Conservation (phyloP, 345 rosid species). For the rapeseed (Brassica napus) region DNA sequence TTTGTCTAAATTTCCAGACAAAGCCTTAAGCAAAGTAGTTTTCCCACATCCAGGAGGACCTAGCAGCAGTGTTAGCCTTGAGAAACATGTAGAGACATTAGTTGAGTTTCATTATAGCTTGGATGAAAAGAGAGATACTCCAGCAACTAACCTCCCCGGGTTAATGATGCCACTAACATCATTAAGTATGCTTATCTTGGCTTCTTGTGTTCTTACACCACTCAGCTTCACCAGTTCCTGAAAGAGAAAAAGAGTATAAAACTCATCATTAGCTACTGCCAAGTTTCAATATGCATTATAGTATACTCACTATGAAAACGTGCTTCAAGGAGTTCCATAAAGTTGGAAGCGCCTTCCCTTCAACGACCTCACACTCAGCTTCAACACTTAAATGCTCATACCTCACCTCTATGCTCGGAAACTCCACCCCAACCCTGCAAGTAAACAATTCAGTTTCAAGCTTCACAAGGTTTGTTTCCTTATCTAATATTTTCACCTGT, state of each 20-base stretch:
- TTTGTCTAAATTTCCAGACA: constrained; percentile 59
- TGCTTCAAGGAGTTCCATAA: constrained; percentile 62
- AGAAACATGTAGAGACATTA: constrained; percentile 2
- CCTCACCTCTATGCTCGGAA: constrained; percentile 66
- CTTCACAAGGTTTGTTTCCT: neutral
- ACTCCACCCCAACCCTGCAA: constrained; percentile 60
- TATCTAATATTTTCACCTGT: constrained; percentile 43
- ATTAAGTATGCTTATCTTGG: constrained; percentile 55
- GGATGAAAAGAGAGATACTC: neutral
- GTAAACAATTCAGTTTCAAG: neutral
- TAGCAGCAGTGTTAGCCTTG: constrained; percentile 68
- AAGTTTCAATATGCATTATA: neutral
- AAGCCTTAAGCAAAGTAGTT: constrained; percentile 62
- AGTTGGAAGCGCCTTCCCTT: constrained; percentile 78
- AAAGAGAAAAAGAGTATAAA: neutral
- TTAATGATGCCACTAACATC: constrained; percentile 58
- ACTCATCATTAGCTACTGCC: neutral
- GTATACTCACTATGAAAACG: constrained; percentile 50
- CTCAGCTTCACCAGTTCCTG: constrained; percentile 50
- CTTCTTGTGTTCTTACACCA: constrained; percentile 46
- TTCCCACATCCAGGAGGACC: constrained; percentile 92
- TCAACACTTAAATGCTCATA: constrained; percentile 55
- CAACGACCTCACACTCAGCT: constrained; percentile 64
- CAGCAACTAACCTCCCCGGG: constrained; percentile 58
- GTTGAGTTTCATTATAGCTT: neutral